These are phyloP conservation scores for Metschnikowia hibisci DNA, from an alignment of 805 yeast species.

Conservation along the genomic window DNA sequence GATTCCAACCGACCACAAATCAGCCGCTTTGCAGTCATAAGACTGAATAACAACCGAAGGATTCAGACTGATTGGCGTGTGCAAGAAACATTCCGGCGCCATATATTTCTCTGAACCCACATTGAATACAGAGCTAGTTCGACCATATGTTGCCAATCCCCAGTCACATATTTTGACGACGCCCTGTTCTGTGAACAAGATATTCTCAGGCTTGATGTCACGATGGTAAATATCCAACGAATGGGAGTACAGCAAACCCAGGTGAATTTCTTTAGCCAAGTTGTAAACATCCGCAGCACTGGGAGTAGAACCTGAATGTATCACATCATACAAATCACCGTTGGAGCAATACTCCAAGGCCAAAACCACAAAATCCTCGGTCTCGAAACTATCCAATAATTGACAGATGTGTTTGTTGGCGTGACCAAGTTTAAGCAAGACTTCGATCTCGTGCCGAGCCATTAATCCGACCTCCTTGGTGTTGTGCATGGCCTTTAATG, in stretches of 20 bases:
- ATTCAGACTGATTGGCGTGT: slow-evolving; percentile 10
- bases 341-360: slow-evolving; percentile 63
- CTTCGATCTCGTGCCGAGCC: slow-evolving; percentile 53
- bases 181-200: slow-evolving; percentile 49
- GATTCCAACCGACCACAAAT: slow-evolving; percentile 53
- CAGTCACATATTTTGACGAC: slow-evolving; percentile 65
- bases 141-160: slow-evolving; percentile 54
- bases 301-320: slow-evolving; percentile 23
- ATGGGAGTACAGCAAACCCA: slow-evolving; percentile 55
- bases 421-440: slow-evolving; percentile 35
- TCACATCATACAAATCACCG: slow-evolving; percentile 66
- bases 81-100: slow-evolving; percentile 49
- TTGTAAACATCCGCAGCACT: slow-evolving; percentile 28
- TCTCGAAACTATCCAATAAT: slow-evolving; percentile 54
- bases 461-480: slow-evolving; percentile 39
- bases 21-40: slow-evolving; percentile 46
- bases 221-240: slow-evolving; percentile 59
- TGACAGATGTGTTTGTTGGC: slow-evolving; percentile 54
- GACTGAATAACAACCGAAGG: slow-evolving; percentile 8
- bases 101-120: slow-evolving; percentile 60
- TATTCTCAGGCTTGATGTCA: slow-evolving; percentile 72
- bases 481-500: slow-evolving; percentile 53
- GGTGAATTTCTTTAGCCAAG: slow-evolving; percentile 47
- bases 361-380: slow-evolving; percentile 47
- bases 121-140: slow-evolving; percentile 28